phyloP scores from a whole-genome alignment of 371 early-diverging fungal genomes.

The Syncephalastrum contaminatum region DNA sequence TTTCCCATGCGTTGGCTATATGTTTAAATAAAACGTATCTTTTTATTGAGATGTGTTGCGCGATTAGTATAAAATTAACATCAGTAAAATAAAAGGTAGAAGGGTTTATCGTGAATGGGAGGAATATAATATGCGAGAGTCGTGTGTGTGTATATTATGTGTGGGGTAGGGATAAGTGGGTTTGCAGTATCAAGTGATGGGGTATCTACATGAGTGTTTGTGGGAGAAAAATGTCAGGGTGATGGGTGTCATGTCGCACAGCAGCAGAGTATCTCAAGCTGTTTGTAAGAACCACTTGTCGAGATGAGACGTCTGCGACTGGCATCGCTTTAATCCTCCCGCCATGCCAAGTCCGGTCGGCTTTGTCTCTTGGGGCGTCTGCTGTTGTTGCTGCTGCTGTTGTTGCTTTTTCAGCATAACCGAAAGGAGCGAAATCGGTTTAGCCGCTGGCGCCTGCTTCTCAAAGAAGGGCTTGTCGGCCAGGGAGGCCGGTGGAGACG shows the following conservation, averaged over 20 bases:
- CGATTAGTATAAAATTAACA: too few species aligned
- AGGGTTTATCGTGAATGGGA: not conserved
- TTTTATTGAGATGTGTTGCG: too few species aligned
- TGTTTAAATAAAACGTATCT: too few species aligned
- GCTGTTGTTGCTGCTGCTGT: conserved; percentile 6
- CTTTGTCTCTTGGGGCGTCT: not conserved
- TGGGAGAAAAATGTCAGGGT: not conserved
- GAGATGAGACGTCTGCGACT: conserved; percentile 10
- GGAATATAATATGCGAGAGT: conserved; percentile 2
- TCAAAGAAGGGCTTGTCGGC: too few species aligned
- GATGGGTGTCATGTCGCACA: not conserved
- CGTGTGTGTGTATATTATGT: conserved; percentile 3
- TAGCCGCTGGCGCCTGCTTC: conserved; percentile 1
- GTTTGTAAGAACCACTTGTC: conserved; percentile 15
- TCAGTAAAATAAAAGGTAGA: too few species aligned
- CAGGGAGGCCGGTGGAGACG: too few species aligned
- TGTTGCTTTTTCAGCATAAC: conserved; percentile 14
- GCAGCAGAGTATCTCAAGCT: not conserved
- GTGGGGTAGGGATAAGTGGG: not conserved
- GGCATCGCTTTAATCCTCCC: conserved; percentile 11
- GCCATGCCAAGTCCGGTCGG: not conserved
- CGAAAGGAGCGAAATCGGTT: conserved; percentile 16
- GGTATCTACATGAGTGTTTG: conserved; percentile 4
- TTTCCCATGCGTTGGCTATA: too few species aligned
- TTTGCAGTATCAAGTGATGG: too few species aligned